A percentile compares a stretch with the other conserved stretches of the same genome.
These are phyloP conservation scores for Linderina pennispora DNA, from an alignment of 192 early-diverging fungal species.

Conservation along the genomic window DNA sequence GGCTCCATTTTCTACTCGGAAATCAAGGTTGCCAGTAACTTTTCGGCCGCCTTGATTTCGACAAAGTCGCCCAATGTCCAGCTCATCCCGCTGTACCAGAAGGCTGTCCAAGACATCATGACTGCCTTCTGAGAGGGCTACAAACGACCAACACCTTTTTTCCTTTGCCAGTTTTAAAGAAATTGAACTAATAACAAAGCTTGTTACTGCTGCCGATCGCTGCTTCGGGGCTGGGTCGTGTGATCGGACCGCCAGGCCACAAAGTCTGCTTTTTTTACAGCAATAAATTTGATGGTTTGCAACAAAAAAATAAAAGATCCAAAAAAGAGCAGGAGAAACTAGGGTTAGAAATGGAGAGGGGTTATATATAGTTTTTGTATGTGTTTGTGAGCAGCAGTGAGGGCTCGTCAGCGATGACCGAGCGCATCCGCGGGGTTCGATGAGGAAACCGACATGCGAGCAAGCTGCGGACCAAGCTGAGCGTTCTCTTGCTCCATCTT, in stretches of 20 bases:
- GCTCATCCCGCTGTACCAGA: slow-evolving; percentile 38
- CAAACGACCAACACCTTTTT: not conserved
- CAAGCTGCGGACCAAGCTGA: not conserved
- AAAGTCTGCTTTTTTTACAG: not conserved
- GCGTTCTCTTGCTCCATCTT: slow-evolving; percentile 5
- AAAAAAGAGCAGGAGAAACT: too few relatives aligned
- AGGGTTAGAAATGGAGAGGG: too few relatives aligned
- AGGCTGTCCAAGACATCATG: slow-evolving; percentile 44
- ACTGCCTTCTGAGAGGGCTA: slow-evolving; percentile 35
- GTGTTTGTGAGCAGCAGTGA: too few relatives aligned
- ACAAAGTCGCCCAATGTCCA: slow-evolving; percentile 38
- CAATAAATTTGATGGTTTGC: too few relatives aligned
- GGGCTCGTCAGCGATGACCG: too few relatives aligned
- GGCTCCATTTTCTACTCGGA: slow-evolving; percentile 57
- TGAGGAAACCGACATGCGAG: not conserved
- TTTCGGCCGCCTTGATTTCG: slow-evolving; percentile 26
- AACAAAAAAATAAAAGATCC: too few relatives aligned
- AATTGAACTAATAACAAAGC: too few relatives aligned
- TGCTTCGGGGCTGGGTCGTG: too few relatives aligned
- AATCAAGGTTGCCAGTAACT: slow-evolving; percentile 51
- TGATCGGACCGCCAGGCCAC: not conserved
- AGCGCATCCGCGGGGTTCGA: too few relatives aligned
- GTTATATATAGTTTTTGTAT: too few relatives aligned
- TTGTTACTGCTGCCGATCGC: too few relatives aligned
- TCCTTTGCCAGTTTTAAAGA: too few relatives aligned